Conservation (phyloP, 1,284 basidiomycete genomes). For the Coniferiporia weirii region DNA sequence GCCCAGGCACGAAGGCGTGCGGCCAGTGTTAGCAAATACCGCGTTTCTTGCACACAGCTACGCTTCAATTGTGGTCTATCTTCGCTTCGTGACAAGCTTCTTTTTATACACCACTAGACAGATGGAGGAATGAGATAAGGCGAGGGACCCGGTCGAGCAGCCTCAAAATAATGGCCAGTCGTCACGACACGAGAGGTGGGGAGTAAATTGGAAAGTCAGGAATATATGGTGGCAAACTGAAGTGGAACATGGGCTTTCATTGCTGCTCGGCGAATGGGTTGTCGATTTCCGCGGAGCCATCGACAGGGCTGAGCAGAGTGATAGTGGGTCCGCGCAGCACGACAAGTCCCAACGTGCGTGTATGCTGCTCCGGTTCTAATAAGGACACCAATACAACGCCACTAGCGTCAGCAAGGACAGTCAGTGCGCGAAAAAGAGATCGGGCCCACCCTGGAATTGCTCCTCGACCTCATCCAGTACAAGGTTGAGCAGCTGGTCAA, state of each 20-base stretch:
- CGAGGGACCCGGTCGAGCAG: not conserved
- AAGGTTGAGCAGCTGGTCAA: conserved; percentile 94
- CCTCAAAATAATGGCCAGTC: conserved; percentile 15
- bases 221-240: no score
- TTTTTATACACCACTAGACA: not conserved
- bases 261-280: conserved; percentile 71
- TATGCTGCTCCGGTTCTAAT: conserved; percentile 59
- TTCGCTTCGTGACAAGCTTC: not conserved
- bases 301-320: conserved; percentile 87
- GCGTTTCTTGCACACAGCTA: no score
- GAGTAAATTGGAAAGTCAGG: not conserved
- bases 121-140: not conserved
- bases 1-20: no score
- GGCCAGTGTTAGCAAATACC: no score
- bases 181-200: not conserved
- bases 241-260: conserved; percentile 22
- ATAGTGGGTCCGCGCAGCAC: conserved; percentile 92
- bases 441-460: conserved; percentile 54
- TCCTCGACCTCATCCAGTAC: conserved; percentile 90
- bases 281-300: conserved; percentile 86
- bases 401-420: conserved; percentile 14
- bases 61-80: not conserved
- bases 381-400: not conserved
- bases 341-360: conserved; percentile 73
- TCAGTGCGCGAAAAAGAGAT: conserved; percentile 12